phyloP scores from a whole-genome alignment of 2,329 filamentous ascomycete genomes.

The Trichoderma pleuroti region DNA sequence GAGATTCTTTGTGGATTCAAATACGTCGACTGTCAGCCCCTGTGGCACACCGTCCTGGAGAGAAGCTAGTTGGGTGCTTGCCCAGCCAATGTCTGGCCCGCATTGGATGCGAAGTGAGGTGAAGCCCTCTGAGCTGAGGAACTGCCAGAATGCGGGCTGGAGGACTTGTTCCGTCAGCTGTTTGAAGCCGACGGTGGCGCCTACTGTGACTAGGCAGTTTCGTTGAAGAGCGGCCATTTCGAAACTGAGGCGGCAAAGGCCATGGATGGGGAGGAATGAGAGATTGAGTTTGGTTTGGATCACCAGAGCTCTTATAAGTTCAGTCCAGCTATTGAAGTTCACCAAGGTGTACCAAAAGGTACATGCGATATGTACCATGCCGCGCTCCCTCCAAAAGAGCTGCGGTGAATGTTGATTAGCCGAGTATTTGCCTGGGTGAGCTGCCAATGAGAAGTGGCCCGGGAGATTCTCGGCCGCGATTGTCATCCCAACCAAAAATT shows the following conservation, averaged over 20 bases:
- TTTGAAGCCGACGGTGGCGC: conserved; percentile 83
- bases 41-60: conserved; percentile 26
- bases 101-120: conserved; percentile 76
- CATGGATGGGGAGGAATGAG: neutral
- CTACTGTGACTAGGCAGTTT: conserved; percentile 81
- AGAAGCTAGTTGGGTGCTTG: conserved; percentile 24
- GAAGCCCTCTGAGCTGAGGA: conserved; percentile 59
- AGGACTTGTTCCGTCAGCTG: conserved; percentile 66
- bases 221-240: conserved; percentile 26
- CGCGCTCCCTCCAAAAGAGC: neutral
- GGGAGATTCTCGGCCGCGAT: conserved; percentile 29
- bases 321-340: neutral
- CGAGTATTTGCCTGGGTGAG: conserved; percentile 1
- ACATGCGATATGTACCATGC: neutral
- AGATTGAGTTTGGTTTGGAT: neutral
- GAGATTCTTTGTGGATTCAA: conserved; percentile 34
- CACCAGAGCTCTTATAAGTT: neutral
- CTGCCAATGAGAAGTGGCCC: neutral
- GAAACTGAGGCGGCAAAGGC: neutral
- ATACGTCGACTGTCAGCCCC: conserved; percentile 29
- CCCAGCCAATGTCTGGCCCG: conserved; percentile 58
- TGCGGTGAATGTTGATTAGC: neutral
- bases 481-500: conserved; percentile 32
- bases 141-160: conserved; percentile 56
- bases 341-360: neutral